Evolutionary conservation across 225 moss, liverwort and hornwort genomes (phyloP).

Genomic region (Pseudisothecium myosuroides): DNA sequence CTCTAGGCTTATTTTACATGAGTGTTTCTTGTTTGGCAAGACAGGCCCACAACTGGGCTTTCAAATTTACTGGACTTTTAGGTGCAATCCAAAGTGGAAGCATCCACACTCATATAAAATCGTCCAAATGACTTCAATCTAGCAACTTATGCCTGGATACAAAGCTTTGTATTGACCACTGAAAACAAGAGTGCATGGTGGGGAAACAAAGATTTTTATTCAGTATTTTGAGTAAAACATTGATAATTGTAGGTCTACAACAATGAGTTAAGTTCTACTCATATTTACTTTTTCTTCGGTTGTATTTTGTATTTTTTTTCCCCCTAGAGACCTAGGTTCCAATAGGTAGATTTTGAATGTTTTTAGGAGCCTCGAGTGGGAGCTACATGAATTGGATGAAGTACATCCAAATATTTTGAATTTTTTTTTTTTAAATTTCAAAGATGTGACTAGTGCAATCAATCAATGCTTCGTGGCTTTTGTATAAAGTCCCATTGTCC

Average conservation of each 20-base stretch:
- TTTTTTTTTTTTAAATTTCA: neutral
- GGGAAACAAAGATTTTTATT: neutral
- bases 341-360: neutral
- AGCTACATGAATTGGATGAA: rapidly evolving
- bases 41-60: neutral
- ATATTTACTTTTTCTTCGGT: rapidly evolving
- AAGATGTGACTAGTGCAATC: neutral
- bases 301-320: neutral
- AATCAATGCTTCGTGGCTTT: neutral
- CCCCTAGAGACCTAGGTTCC: rapidly evolving
- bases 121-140: neutral
- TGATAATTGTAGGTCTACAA: neutral
- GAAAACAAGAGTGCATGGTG: neutral
- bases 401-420: neutral
- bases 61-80: neutral
- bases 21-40: neutral
- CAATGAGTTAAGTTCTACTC: neutral
- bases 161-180: neutral
- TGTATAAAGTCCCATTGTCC: neutral
- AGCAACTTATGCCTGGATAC: neutral
- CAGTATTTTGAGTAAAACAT: neutral
- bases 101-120: no score
- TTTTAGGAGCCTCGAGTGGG: rapidly evolving
- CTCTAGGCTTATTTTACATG: no score
- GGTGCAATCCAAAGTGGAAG: neutral